Conservation (phyloP, 768 basidiomycete genomes). For the Psilocybe cubensis region DNA sequence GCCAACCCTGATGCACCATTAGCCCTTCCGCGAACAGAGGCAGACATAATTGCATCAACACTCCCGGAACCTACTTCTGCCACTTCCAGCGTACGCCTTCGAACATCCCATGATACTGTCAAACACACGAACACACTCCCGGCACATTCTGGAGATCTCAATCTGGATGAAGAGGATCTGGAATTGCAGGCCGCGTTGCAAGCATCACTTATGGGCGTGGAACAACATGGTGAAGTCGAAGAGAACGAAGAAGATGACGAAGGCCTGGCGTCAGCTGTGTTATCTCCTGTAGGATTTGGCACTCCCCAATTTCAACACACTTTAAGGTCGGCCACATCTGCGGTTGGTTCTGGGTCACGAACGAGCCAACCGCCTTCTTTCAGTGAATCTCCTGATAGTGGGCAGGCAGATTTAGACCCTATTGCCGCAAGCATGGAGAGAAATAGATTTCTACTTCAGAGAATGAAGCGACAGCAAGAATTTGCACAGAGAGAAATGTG, state of each 20-base stretch:
- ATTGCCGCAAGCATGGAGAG: conserved; percentile 71
- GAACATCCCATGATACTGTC: neutral
- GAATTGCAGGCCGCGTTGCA: conserved; percentile 88
- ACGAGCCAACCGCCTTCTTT: neutral
- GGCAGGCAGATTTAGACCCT: conserved; percentile 48
- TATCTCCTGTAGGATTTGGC: neutral
- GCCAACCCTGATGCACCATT: conserved; percentile 55
- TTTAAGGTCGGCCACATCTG: conserved; percentile 1
- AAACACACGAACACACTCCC: neutral
- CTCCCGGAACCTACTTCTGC: conserved; percentile 58
- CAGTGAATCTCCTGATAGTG: conserved; percentile 5
- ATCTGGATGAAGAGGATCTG: conserved; percentile 82
- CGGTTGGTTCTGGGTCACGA: conserved; percentile 17
- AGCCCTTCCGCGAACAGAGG: conserved; percentile 65
- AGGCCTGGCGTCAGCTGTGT: neutral
- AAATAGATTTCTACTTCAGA: conserved; percentile 61
- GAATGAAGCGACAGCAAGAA: conserved; percentile 69
- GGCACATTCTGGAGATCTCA: conserved; percentile 27
- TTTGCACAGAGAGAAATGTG: conserved; percentile 64
- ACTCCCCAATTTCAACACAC: neutral
- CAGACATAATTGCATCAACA: conserved; percentile 71
- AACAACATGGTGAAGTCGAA: conserved; percentile 1
- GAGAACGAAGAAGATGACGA: conserved; percentile 7
- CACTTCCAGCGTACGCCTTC: conserved; percentile 14
- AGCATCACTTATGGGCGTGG: conserved; percentile 61